phyloP scores from a whole-genome alignment of 2,329 filamentous ascomycete species.

The Fonsecaea nubica region DNA sequence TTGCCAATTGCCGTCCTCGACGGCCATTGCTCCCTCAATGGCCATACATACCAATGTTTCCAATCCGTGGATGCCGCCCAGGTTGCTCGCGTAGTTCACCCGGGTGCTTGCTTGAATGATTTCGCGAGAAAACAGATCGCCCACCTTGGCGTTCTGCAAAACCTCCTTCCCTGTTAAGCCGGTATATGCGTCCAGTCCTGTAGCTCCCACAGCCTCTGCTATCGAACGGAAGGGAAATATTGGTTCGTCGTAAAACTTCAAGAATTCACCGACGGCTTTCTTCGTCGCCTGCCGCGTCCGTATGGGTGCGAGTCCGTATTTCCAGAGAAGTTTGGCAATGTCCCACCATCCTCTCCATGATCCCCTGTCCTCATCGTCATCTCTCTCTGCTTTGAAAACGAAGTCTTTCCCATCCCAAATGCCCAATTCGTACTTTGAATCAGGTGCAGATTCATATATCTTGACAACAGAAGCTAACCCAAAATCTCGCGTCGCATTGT shows the following conservation, averaged over 20 bases:
- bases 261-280: conserved; percentile 72
- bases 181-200: conserved; percentile 71
- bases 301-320: conserved; percentile 81
- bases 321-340: conserved; percentile 78
- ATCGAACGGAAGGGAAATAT: conserved; percentile 84
- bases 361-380: conserved; percentile 49
- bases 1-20: conserved; percentile 88
- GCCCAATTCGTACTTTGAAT: conserved; percentile 64
- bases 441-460: conserved; percentile 55
- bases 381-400: conserved; percentile 69
- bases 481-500: conserved; percentile 73
- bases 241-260: conserved; percentile 79
- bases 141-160: conserved; percentile 71
- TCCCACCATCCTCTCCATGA: conserved; percentile 72
- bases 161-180: conserved; percentile 75
- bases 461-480: conserved; percentile 65
- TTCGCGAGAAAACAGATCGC: conserved; percentile 72
- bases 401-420: conserved; percentile 85
- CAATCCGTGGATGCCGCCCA: conserved; percentile 83
- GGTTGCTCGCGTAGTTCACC: conserved; percentile 92
- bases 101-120: conserved; percentile 89
- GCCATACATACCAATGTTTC: conserved; percentile 93
- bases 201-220: conserved; percentile 69
- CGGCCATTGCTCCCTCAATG: conserved; percentile 78
- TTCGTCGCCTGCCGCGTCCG: conserved; percentile 75